These are phyloP conservation scores for Colletotrichum plurivorum DNA, from an alignment of 2,329 filamentous ascomycete genomes.

Conservation along the genomic window DNA sequence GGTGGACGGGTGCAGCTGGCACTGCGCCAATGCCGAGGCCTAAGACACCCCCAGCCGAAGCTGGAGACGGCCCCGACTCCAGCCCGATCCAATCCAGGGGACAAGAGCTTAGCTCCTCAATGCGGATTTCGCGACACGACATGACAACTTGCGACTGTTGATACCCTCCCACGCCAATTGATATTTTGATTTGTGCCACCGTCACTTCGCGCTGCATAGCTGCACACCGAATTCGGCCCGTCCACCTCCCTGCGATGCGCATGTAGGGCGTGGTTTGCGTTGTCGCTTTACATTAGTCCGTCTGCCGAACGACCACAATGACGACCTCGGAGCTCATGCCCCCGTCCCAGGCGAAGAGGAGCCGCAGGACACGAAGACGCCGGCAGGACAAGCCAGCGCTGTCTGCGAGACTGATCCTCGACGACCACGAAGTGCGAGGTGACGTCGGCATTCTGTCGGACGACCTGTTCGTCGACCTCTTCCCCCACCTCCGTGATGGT, in stretches of 20 bases:
- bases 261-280: conserved; percentile 14
- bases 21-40: conserved; percentile 39
- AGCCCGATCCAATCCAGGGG: conserved; percentile 20
- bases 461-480: conserved; percentile 86
- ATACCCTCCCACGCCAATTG: conserved; percentile 22
- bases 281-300: conserved; percentile 11
- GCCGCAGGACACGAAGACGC: conserved; percentile 65
- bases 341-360: conserved; percentile 44
- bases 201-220: neutral
- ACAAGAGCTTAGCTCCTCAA: conserved; percentile 30
- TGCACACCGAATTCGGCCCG: neutral
- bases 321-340: conserved; percentile 45
- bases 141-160: conserved; percentile 4
- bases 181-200: neutral
- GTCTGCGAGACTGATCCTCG: conserved; percentile 84
- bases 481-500: conserved; percentile 73
- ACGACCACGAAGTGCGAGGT: conserved; percentile 82
- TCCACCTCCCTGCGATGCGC: conserved; percentile 19
- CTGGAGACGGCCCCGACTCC: conserved; percentile 32
- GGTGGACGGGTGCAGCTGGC: conserved; percentile 34
- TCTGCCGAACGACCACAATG: conserved; percentile 21
- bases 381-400: conserved; percentile 81
- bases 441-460: conserved; percentile 90
- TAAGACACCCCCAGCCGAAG: conserved; percentile 37
- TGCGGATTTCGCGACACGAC: conserved; percentile 22